Base-by-base conservation (phyloP, 2,329 filamentous ascomycete species). In the Ascosphaera acerosa region DNA sequence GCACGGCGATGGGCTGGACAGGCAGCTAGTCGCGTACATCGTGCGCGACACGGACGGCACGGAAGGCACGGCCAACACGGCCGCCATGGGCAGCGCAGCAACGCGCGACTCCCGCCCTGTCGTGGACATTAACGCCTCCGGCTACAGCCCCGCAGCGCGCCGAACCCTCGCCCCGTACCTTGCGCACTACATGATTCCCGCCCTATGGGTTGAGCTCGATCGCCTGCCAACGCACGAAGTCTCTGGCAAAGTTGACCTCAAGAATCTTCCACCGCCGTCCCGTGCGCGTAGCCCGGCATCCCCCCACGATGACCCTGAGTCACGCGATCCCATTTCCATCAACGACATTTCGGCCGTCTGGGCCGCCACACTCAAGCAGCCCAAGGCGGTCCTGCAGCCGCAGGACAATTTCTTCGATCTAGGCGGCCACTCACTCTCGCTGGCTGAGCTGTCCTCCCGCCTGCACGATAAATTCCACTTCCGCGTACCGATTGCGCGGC, bases 171-270 rank as follows among this genome's bases (percentile, higher is more conserved):
- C 69, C 1, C 55, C 62, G 10, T 67, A 69, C 37, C 59, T 84
- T 18, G 76, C 76, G 1, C 74, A 77, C 37, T 84, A 84, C 50
- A 82, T 84, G 76, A 72, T 84, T 33, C 76, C 76, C 0, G 61
- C 72, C 1, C 49, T 81, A 3, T 84, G 76, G 76, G 69, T 82
- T 22, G 65, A 74, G 42, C 51, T 82, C 18, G 63, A 72, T 2
- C 61, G 64, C 36, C 51, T 84, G 4, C 76, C 76, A 0, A 81
- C 75, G 0, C 70, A 80, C 40, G 69, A 66, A 31, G 76, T 84
- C 1, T 82, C 76, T 10, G 76, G 76, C 14, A 84, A 84, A 52
- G 67, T 70, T 14, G 72, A 84, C 41, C 57, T 76, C 34, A 77
- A 77, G 47, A 58, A 62, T 9, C 58, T 84, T 10, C 76, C 76